Evolutionary conservation across 2,329 filamentous ascomycete species (phyloP), one percentile per base, ranked within the genome.

Genomic region (Neofusicoccum ribis): DNA sequence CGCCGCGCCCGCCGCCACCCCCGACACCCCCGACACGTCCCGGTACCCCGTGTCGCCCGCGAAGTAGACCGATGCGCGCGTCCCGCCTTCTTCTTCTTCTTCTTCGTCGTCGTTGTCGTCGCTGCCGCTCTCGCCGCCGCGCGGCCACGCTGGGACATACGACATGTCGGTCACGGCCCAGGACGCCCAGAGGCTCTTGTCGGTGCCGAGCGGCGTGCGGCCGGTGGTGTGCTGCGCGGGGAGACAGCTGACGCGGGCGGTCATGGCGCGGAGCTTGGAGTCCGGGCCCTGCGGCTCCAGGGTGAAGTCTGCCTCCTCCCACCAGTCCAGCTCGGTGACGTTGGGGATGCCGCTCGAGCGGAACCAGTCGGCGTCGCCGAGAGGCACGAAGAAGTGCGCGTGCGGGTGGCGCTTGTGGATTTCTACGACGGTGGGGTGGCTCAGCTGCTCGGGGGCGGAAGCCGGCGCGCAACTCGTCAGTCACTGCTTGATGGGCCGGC

Each of bases 241-340:
- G 9, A 96, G 83, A 70, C 91, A 96, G 5, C 88, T 88, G 56
- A 97, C 85, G 7, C 83, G 86, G 2, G 91, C 92, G 4, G 81
- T 84, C 68, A 97, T 92, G 52, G 23, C 34, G 23, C 37, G 70
- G 11, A 49, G 39, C 66, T 68, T 67, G 51, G 67, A 64, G 15
- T 66, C 68, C 36, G 54, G 65, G 43, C 67, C 69, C 39, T 59
- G 44, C 44, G 44, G 58, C 31, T 61, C 58, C 41, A 95, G 78
- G 0, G 81, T 86, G 37, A 95, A 76, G 47, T 92, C 88, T 5
- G 88, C 84, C 68, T 91, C 89, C 70, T 96, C 89, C 94, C 93
- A 97, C 94, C 94, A 97, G 79, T 97, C 93, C 72, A 97, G 78
- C 80, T 97, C 93, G 0, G 92, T 96, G 51, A 94, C 89, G 66